phyloP scores from a whole-genome alignment of 306 rosid species.

The Inga oerstediana region DNA sequence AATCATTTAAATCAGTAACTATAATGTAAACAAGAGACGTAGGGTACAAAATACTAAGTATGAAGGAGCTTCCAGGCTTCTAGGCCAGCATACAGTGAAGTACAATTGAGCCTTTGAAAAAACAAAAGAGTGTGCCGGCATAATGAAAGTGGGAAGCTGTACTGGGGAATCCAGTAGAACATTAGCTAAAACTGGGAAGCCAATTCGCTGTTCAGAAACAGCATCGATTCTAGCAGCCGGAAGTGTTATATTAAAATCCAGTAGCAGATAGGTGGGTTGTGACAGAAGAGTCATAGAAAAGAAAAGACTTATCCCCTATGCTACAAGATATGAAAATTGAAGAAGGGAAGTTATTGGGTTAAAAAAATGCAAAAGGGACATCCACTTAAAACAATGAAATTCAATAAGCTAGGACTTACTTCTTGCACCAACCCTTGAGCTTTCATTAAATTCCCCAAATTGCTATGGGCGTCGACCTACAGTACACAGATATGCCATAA shows the following conservation, averaged over 20 bases:
- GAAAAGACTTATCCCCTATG: slow-evolving; percentile 7
- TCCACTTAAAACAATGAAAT: background rate
- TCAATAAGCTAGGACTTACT: slow-evolving; percentile 52
- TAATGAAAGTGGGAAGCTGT: slow-evolving; percentile 21
- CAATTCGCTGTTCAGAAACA: slow-evolving; percentile 28
- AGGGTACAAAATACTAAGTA: slow-evolving; percentile 62
- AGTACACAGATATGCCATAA: background rate
- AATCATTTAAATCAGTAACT: slow-evolving; percentile 84
- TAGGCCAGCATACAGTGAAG: slow-evolving; percentile 31
- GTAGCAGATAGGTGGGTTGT: slow-evolving; percentile 21
- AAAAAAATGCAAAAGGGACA: background rate
- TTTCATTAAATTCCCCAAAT: slow-evolving; percentile 61
- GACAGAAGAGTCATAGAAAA: background rate
- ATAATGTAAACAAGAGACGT: slow-evolving; percentile 48
- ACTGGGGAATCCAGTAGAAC: slow-evolving; percentile 25
- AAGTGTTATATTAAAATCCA: slow-evolving; percentile 32
- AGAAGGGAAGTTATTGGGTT: background rate
- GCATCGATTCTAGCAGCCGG: slow-evolving; percentile 17
- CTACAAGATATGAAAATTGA: slow-evolving; percentile 14
- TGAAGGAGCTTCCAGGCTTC: slow-evolving; percentile 51
- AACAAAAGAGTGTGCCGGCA: slow-evolving; percentile 29
- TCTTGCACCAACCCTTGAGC: slow-evolving; percentile 80
- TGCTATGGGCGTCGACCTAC: slow-evolving; percentile 62
- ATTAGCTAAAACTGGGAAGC: slow-evolving; percentile 26
- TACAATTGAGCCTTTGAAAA: background rate